Percentiles rank a stretch among this genome's conserved stretches.
These are phyloP conservation scores for Rubus idaeus DNA, from an alignment of 306 rosid genomes.

Conservation along the genomic window DNA sequence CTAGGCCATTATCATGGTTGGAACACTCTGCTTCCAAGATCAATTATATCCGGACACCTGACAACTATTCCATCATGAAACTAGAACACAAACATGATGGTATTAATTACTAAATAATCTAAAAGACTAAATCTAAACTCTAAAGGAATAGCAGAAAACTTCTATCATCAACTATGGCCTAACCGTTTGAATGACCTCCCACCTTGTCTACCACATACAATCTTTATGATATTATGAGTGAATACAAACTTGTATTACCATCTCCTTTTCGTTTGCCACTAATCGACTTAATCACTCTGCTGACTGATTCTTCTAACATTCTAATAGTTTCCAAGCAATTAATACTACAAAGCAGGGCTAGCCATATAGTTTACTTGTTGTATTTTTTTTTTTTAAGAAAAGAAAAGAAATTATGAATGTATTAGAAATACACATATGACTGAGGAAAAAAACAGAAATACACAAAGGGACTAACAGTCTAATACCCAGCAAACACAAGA, in stretches of 20 bases:
- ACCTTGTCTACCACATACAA: not conserved
- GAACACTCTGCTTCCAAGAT: conserved; percentile 16
- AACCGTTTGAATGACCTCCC: not conserved
- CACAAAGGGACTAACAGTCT: not conserved
- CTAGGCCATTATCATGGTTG: conserved; percentile 8
- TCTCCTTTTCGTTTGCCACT: not conserved
- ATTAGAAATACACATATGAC: not conserved
- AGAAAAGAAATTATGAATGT: not conserved
- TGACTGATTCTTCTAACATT: not conserved
- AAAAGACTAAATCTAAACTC: not conserved
- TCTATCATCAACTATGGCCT: not conserved
- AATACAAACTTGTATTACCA: not conserved
- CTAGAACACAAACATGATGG: not conserved
- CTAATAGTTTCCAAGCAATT: not conserved
- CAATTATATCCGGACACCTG: not conserved
- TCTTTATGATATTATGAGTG: not conserved
- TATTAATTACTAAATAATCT: not conserved
- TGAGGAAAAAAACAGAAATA: not conserved
- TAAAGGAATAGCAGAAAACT: not conserved
- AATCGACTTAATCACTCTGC: not conserved
- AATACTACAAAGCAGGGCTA: not conserved
- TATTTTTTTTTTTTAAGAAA: not conserved
- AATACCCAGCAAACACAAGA: not conserved
- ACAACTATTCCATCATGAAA: not conserved
- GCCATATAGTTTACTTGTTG: not conserved